Base-by-base conservation (phyloP, 371 early-diverging fungal species). In the Mucor velutinosus region DNA sequence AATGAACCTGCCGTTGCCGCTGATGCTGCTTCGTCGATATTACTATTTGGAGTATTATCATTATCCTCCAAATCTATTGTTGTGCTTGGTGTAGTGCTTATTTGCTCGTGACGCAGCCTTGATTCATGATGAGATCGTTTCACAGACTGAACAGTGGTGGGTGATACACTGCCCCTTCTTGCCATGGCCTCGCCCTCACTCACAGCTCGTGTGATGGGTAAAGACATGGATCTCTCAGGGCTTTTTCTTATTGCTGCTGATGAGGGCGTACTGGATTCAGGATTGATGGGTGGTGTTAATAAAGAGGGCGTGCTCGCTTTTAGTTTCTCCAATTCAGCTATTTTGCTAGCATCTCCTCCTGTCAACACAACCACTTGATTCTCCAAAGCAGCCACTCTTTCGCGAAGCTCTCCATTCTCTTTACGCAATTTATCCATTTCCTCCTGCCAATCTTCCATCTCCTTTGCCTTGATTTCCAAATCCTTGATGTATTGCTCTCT, bases 401-500 rank as follows among this genome's bases (percentile, higher is more conserved):
- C 69, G 21, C 69, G 70, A 33, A 82, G 60, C 19, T 73, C 67
- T 14, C 49, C 63, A 60, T 85, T 87, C 58, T 83, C 78, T n/a
- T 72, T 70, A 7, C 76, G 65, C 27, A 85, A 56, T 32, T 66
- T 63, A 55, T 79, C 69, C 67, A 87, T 76, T 69, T 83, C 81
- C 12, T 80, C 77, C 29, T 85, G 79, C 60, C 84, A 83, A 14
- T 73, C 73, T 23, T 83, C 79, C 77, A 80, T 78, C 55, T 75
- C 77, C 41, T 77, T 80, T n/a, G 75, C 76, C 35, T 74, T 77
- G 4, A 67, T 62, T 62, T 83, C 83, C n/a, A 83, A 66, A 37
- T 83, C 83, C 41, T 80, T 80, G 14, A 83, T 79, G 58, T 83
- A 83, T 41, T 75, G 76, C 33, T 83, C 83, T 58, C 83, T 39